phyloP scores from a whole-genome alignment of 2,329 filamentous ascomycete species.

The Penicillium sp. region DNA sequence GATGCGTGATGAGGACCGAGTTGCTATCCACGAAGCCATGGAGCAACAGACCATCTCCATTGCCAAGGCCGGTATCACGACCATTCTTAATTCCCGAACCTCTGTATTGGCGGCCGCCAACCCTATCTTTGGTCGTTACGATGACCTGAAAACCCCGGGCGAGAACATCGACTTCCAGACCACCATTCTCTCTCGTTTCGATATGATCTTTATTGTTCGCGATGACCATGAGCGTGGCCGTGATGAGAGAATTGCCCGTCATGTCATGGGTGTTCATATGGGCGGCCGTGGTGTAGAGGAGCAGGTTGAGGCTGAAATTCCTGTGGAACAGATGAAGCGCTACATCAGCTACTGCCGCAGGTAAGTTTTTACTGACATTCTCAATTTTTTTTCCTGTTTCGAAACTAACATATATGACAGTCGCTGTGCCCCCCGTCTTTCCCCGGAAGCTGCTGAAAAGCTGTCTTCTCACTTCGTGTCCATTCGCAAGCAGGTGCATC shows the following conservation, averaged over 20 bases:
- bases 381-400: not conserved
- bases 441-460: constrained; percentile 89
- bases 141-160: constrained; percentile 95
- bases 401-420: constrained; percentile 49
- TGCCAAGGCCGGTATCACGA: constrained; percentile 97
- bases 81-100: constrained; percentile 93
- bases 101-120: constrained; percentile 96
- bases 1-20: constrained; percentile 97
- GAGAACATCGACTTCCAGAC: constrained; percentile 99
- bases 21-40: constrained; percentile 99
- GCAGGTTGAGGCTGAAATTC: constrained; percentile 81
- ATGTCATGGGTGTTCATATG: constrained; percentile 98
- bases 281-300: constrained; percentile 82
- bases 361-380: constrained; percentile 55
- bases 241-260: constrained; percentile 91
- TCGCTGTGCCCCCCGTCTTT: constrained; percentile 89
- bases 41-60: constrained; percentile 99
- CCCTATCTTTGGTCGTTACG: constrained; percentile 95
- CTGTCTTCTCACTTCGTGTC: constrained; percentile 96
- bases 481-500: constrained; percentile 91
- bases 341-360: constrained; percentile 98
- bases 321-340: constrained; percentile 94
- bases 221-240: constrained; percentile 89
- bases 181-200: constrained; percentile 95
- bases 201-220: constrained; percentile 99